phyloP scores from a whole-genome alignment of 179 eudicot species.

The Drosera spatulata region DNA sequence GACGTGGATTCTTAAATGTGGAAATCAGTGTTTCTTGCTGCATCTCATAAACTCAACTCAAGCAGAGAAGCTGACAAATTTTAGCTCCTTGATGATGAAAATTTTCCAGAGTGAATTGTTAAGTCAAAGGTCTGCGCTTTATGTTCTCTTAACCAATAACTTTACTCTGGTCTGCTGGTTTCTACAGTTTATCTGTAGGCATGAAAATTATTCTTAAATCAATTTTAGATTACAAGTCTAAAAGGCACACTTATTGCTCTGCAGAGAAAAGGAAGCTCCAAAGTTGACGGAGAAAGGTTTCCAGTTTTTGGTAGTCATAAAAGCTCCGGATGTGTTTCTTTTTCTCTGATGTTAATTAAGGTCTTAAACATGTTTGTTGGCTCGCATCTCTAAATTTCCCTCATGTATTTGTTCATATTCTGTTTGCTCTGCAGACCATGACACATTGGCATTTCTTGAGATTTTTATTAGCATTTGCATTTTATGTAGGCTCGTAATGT shows the following conservation, averaged over 20 bases:
- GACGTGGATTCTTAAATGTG: slow-evolving; percentile 11
- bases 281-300: slow-evolving; percentile 88
- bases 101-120: slow-evolving; percentile 88
- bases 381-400: slow-evolving; percentile 23
- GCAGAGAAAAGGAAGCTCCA: slow-evolving; percentile 84
- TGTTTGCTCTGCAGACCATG: no score
- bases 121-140: slow-evolving; percentile 59
- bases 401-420: neutral
- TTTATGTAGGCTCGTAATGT: slow-evolving; percentile 69
- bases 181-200: no score
- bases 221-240: neutral
- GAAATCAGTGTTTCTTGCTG: slow-evolving; percentile 72
- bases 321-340: neutral
- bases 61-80: slow-evolving; percentile 60
- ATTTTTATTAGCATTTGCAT: no score
- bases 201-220: no score
- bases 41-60: slow-evolving; percentile 85
- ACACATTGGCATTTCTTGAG: no score
- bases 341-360: neutral
- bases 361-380: neutral
- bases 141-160: no score
- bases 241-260: slow-evolving; percentile 9
- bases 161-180: no score
- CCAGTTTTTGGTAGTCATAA: slow-evolving; percentile 86
- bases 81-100: slow-evolving; percentile 92